phyloP scores from a whole-genome alignment of 2,329 filamentous ascomycete species.

The Neopestalotiopsis sp. region DNA sequence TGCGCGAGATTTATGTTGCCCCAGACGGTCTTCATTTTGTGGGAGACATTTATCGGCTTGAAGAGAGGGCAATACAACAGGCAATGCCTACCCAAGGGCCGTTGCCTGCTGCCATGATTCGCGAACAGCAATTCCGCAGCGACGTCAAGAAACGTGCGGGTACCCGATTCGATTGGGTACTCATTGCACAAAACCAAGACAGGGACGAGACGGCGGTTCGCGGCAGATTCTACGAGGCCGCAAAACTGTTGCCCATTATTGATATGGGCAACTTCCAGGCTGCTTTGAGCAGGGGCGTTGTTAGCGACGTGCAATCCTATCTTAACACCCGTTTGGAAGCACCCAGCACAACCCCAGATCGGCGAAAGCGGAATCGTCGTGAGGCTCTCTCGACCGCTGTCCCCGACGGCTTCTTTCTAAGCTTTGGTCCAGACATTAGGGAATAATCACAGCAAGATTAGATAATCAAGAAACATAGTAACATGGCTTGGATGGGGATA shows the following conservation, averaged over 20 bases:
- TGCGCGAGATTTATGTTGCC: conserved; percentile 43
- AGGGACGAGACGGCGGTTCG: conserved; percentile 50
- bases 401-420: conserved; percentile 23
- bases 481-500: too few species aligned
- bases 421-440: conserved; percentile 19
- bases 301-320: conserved; percentile 52
- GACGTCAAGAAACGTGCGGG: conserved; percentile 28
- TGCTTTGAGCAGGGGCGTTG: conserved; percentile 42
- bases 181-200: conserved; percentile 29
- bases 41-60: conserved; percentile 35
- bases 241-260: conserved; percentile 57
- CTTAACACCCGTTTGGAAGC: conserved; percentile 60
- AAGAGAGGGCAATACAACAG: conserved; percentile 25
- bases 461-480: too few species aligned
- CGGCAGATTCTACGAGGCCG: conserved; percentile 65
- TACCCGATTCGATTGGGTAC: conserved; percentile 39
- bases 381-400: conserved; percentile 27
- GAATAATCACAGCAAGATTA: background rate
- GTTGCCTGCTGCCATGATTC: conserved; percentile 30
- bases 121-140: conserved; percentile 39
- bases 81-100: conserved; percentile 17
- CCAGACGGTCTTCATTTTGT: conserved; percentile 30
- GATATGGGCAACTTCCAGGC: conserved; percentile 45
- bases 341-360: conserved; percentile 47
- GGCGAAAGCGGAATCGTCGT: conserved; percentile 23